phyloP scores from a whole-genome alignment of 805 yeast genomes.

The Yarrowia bubula region DNA sequence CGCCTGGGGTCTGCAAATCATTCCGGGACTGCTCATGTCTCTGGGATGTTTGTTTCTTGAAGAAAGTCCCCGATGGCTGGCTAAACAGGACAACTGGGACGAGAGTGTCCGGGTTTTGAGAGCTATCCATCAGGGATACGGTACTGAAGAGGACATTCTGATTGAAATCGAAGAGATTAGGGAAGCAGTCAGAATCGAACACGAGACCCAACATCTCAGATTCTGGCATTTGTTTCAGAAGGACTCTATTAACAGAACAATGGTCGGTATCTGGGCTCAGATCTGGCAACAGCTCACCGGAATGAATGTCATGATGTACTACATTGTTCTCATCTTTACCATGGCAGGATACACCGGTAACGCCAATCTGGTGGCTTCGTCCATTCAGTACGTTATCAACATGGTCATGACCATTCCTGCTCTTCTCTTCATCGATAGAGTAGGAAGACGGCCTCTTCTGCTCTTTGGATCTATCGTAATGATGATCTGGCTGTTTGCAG shows the following conservation, averaged over 20 bases:
- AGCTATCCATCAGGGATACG: constrained; percentile 38
- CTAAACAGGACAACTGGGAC: constrained; percentile 49
- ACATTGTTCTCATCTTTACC: constrained; percentile 60
- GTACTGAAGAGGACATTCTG: constrained; percentile 45
- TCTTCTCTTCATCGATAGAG: constrained; percentile 54
- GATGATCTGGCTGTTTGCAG: constrained; percentile 61
- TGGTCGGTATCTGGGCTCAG: constrained; percentile 52
- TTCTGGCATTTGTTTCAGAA: constrained; percentile 52
- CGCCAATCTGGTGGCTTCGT: constrained; percentile 53
- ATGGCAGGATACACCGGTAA: constrained; percentile 60
- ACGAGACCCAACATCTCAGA: constrained; percentile 47
- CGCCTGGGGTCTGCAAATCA: constrained; percentile 59
- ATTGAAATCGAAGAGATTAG: constrained; percentile 59
- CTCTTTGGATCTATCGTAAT: constrained; percentile 61
- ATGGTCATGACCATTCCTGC: constrained; percentile 60
- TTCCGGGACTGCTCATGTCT: constrained; percentile 51
- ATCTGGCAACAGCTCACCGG: constrained; percentile 66
- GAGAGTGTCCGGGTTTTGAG: constrained; percentile 44
- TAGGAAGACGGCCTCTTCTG: constrained; percentile 64
- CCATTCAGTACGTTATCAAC: constrained; percentile 58
- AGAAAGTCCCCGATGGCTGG: constrained; percentile 48
- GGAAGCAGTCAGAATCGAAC: constrained; percentile 55
- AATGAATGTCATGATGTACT: constrained; percentile 68
- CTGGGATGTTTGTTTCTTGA: constrained; percentile 43
- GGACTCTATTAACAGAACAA: constrained; percentile 50